Conservation (phyloP, 768 basidiomycete species). For the Leccinum ochraceum region DNA sequence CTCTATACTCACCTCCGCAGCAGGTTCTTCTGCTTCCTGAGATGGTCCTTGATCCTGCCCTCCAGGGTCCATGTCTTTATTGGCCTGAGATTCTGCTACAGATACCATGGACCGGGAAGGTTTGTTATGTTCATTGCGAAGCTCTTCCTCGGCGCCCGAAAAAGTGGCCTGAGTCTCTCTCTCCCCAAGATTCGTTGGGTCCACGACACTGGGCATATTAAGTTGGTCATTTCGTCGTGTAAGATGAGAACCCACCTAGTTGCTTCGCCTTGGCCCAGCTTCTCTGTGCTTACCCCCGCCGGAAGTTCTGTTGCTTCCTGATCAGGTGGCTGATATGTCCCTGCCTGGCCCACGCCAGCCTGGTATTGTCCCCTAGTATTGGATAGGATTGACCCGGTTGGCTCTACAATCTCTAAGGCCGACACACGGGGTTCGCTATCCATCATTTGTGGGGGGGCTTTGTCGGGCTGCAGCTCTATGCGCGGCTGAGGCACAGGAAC, state of each 20-base stretch:
- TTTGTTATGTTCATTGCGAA: not conserved
- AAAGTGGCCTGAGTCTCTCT: conserved; percentile 6
- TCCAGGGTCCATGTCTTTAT: not conserved
- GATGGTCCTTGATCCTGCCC: too few relatives aligned
- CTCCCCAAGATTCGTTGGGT: conserved; percentile 21
- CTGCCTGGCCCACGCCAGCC: not conserved
- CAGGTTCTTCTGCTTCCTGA: not conserved
- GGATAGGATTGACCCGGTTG: not conserved
- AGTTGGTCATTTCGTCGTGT: too few relatives aligned
- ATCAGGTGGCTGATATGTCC: not conserved
- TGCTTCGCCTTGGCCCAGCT: not conserved
- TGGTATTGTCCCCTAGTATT: not conserved
- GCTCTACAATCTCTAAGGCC: too few relatives aligned
- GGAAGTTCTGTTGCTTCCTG: not conserved
- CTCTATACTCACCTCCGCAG: not conserved
- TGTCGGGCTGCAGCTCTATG: too few relatives aligned
- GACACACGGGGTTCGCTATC: too few relatives aligned
- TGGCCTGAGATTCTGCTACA: not conserved
- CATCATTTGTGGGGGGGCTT: too few relatives aligned
- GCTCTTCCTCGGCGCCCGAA: too few relatives aligned
- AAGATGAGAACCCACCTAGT: conserved; percentile 3
- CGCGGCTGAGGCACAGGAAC: too few relatives aligned
- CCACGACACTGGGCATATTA: conserved; percentile 14
- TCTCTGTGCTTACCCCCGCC: not conserved
- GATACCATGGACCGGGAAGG: too few relatives aligned